phyloP scores from a whole-genome alignment of 345 rosid species.

The Tarenaya hassleriana region DNA sequence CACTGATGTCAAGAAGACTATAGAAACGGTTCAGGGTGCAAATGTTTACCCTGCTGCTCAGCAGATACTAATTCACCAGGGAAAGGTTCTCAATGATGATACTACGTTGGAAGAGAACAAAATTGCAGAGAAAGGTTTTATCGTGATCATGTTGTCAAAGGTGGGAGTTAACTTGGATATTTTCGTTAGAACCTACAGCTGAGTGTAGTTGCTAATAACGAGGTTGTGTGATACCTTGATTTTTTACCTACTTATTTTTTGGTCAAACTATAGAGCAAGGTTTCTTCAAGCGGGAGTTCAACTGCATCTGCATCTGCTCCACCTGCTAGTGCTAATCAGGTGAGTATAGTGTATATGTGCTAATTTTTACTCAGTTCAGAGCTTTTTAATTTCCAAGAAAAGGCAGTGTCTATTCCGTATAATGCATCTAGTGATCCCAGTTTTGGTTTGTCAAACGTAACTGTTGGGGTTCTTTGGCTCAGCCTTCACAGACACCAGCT shows the following conservation, averaged over 20 bases:
- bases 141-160: conserved; percentile 86
- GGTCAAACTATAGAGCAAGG: conserved; percentile 20
- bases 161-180: conserved; percentile 27
- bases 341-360: conserved; percentile 4
- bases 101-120: conserved; percentile 64
- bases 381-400: conserved; percentile 3
- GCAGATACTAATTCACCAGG: conserved; percentile 86
- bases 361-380: background rate
- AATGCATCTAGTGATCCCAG: background rate
- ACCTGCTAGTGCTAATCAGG: conserved; percentile 20
- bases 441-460: conserved; percentile 8
- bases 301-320: conserved; percentile 22
- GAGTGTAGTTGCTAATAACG: background rate
- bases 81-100: conserved; percentile 67
- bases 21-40: conserved; percentile 63
- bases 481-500: conserved; percentile 27
- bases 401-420: conserved; percentile 11
- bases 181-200: background rate
- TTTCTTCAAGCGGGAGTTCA: conserved; percentile 25
- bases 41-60: conserved; percentile 57
- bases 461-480: conserved; percentile 16
- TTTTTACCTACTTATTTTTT: background rate
- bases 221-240: background rate
- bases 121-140: conserved; percentile 71
- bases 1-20: conserved; percentile 56